These are phyloP conservation scores for Komagataella mondaviorum DNA, from an alignment of 805 yeast genomes.

Conservation along the genomic window DNA sequence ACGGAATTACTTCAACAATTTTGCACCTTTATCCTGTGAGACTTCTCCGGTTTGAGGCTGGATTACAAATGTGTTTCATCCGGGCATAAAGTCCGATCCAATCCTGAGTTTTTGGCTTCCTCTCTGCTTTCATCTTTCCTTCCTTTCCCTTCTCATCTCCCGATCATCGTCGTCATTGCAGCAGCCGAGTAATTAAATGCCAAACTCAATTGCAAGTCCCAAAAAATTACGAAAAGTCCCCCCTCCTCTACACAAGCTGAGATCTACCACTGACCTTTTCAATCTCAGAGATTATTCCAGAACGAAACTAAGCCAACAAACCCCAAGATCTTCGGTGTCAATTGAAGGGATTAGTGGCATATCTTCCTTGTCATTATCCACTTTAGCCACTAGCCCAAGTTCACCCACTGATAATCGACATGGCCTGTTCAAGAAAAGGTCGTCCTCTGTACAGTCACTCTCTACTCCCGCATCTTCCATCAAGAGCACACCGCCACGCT, in stretches of 20 bases:
- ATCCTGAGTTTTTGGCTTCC: neutral
- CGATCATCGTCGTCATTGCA: neutral
- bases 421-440: neutral
- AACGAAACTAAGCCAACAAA: neutral
- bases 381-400: neutral
- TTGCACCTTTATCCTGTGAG: neutral
- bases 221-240: neutral
- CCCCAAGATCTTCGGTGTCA: neutral
- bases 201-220: neutral
- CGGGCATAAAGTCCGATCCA: neutral
- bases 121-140: neutral
- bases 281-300: neutral
- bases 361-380: neutral
- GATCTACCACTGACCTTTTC: neutral
- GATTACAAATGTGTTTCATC: neutral
- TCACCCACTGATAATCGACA: neutral
- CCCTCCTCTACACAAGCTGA: neutral
- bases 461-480: neutral
- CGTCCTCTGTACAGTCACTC: neutral
- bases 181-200: neutral
- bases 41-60: neutral
- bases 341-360: neutral
- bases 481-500: neutral
- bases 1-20: neutral
- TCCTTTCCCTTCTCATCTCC: no score